Conservation (phyloP, 2,329 filamentous ascomycete genomes). For the Aspergillus candidus region DNA sequence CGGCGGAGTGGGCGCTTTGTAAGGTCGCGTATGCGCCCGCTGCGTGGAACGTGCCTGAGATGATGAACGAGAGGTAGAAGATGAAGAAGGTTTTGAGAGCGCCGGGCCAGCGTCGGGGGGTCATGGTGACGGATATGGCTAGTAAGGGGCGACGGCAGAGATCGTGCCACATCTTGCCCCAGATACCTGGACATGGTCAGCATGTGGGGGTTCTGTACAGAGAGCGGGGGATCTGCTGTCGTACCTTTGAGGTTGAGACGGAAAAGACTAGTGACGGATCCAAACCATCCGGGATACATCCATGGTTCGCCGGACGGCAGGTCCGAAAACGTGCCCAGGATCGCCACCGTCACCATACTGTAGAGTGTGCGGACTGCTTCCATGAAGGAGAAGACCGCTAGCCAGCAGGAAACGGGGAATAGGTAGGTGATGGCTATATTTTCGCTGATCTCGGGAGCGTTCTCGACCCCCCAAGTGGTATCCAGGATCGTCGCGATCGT, state of each 20-base stretch:
- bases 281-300: constrained; percentile 15
- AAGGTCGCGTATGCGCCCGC: constrained; percentile 11
- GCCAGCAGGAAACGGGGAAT: constrained; percentile 10
- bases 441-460: constrained; percentile 3
- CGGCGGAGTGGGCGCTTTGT: constrained; percentile 1
- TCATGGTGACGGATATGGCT: constrained; percentile 4
- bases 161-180: constrained; percentile 17
- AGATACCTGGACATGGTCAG: constrained; percentile 8
- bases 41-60: constrained; percentile 10
- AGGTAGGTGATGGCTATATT: constrained; percentile 4
- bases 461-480: not conserved
- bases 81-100: constrained; percentile 4
- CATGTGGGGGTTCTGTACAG: not conserved
- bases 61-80: constrained; percentile 8
- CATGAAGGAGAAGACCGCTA: constrained; percentile 12
- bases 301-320: constrained; percentile 9
- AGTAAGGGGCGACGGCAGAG: constrained; percentile 13
- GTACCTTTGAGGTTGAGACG: constrained; percentile 10
- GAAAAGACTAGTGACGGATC: constrained; percentile 8
- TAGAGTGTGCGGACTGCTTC: constrained; percentile 9
- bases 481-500: not conserved
- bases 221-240: not conserved
- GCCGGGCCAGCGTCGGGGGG: not conserved
- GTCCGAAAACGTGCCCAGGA: constrained; percentile 1
- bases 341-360: constrained; percentile 5